Base-by-base conservation (phyloP, 2,329 filamentous ascomycete genomes). In the Curvularia spicifera region DNA sequence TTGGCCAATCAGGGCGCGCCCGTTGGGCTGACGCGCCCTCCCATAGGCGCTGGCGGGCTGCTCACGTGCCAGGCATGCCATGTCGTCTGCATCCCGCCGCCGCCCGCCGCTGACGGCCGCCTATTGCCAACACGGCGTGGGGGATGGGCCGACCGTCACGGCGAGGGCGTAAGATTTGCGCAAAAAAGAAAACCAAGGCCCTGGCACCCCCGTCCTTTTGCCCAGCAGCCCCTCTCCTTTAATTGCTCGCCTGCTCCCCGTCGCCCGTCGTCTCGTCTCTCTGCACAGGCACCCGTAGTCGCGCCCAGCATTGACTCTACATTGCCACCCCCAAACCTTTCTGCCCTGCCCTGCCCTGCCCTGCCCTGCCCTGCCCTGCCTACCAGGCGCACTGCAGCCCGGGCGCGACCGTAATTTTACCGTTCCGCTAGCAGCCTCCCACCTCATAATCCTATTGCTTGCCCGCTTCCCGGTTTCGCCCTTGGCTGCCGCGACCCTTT, bases 401-500 rank as follows among this genome's bases (percentile, higher is more conserved):
- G 35, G 57, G 47, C 52, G 22, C 51, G 26, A 49, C 57, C 53
- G 59, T 63, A 48, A 53, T 40, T 49, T 56, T 56, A 53, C 61
- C 59, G 40, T 51, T 42, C 51, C 59, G 57, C 64, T 63, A 63
- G 57, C 61, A 13, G 42, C 22, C 54, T 60, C 29, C 39, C 20
- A 24, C 22, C 33, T 47, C 63, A 59, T 56, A 59, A 66, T 71
- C 64, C 59, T 50, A 68, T 66, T 59, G 56, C 56, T 40, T 59
- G 47, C 37, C 46, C 26, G 10, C 33, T 7, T 44, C 40, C 54
- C 58, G 54, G 58, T 51, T 72, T 72, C 68, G 68, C 66, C 65
- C 63, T 65, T 57, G 47, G 56, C 69, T 67, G 61, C 69, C 67
- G 60, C 66, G 61, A 63, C 68, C 65, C 22, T n/a, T 28, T 26